Evolutionary conservation across 2,329 filamentous ascomycete genomes (phyloP).

Genomic region (Aspergillus intermedius): DNA sequence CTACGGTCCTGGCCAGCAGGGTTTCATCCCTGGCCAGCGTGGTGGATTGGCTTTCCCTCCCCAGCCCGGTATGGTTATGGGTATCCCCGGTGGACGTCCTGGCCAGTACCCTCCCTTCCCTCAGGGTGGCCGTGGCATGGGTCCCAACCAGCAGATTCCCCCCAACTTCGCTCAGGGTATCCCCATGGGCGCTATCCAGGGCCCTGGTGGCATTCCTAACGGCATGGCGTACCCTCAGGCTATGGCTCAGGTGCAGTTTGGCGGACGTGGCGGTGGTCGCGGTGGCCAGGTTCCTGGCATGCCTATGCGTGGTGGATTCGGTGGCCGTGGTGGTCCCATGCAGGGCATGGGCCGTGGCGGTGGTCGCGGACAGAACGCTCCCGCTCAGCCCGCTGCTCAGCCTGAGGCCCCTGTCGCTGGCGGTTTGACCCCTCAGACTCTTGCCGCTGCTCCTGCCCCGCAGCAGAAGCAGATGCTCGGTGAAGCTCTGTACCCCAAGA

Average conservation of each 20-base stretch:
- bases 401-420: constrained; percentile 32
- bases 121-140: constrained; percentile 80
- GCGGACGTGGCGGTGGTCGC: constrained; percentile 60
- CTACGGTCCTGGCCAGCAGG: constrained; percentile 67
- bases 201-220: constrained; percentile 67
- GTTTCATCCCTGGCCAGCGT: constrained; percentile 53
- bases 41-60: constrained; percentile 58
- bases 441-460: constrained; percentile 51
- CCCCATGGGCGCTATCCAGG: constrained; percentile 51
- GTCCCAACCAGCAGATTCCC: constrained; percentile 75
- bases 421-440: constrained; percentile 46
- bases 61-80: constrained; percentile 49
- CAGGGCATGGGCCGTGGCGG: constrained; percentile 36
- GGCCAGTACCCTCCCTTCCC: constrained; percentile 80
- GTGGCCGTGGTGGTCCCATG: constrained; percentile 40
- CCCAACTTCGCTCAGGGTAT: constrained; percentile 74
- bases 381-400: constrained; percentile 26
- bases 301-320: constrained; percentile 50
- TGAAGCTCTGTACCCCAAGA: constrained; percentile 98
- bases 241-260: constrained; percentile 69
- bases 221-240: constrained; percentile 73
- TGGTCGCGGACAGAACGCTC: constrained; percentile 37
- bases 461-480: constrained; percentile 99
- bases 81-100: constrained; percentile 72
- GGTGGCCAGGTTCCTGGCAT: constrained; percentile 64